A percentile compares a stretch with the other conserved stretches of the same genome.
phyloP scores from a whole-genome alignment of 2,329 filamentous ascomycete species.

The Clonostachys chloroleuca region DNA sequence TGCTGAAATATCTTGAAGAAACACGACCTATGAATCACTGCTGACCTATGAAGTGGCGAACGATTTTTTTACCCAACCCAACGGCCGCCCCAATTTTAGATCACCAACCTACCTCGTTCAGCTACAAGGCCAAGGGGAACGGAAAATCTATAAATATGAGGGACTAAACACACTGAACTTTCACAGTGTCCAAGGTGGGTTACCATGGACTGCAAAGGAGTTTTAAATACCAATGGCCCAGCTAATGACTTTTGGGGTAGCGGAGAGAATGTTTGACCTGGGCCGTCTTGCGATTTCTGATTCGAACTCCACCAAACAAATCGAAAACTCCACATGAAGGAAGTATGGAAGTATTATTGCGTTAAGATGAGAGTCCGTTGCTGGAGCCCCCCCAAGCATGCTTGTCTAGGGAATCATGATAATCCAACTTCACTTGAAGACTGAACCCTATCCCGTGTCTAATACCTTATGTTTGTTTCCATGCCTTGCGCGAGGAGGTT shows the following conservation, averaged over 20 bases:
- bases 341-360: too few species aligned
- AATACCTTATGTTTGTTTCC: too few species aligned
- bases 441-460: too few species aligned
- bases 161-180: not conserved
- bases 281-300: not conserved
- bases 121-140: not conserved
- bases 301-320: too few species aligned
- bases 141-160: not conserved
- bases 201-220: not conserved
- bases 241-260: not conserved
- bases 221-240: not conserved
- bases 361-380: too few species aligned
- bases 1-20: not conserved
- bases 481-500: too few species aligned
- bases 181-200: not conserved
- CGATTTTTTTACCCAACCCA: not conserved
- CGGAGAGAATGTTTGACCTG: not conserved
- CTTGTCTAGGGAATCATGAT: too few species aligned
- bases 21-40: not conserved
- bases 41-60: not conserved
- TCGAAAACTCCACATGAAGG: too few species aligned
- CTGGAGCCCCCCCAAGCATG: too few species aligned
- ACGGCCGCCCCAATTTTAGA: not conserved
- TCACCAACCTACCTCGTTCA: not conserved
- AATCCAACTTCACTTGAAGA: too few species aligned